Evolutionary conservation across 2,329 filamentous ascomycete genomes (phyloP), one percentile per base, ranked within the genome.

Genomic region (Colletotrichum graminicola): DNA sequence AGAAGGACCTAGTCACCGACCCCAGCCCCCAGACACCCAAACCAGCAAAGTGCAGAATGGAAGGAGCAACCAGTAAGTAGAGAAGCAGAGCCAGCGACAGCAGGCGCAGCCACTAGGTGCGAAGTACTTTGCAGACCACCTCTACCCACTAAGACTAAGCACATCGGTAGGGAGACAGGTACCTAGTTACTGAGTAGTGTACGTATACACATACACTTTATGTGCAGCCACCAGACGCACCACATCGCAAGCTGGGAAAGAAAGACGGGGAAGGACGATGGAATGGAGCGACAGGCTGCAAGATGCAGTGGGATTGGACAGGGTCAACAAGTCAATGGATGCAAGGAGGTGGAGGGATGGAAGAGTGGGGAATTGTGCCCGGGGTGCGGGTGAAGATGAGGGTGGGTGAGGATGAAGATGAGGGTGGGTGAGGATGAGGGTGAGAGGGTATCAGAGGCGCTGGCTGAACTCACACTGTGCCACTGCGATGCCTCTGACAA

Each of bases 291-390:
- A 23, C 45, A 45, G 36, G 16, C 55, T 67, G 63, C 49, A 59
- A 45, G 51, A 66, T 60, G 54, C 54, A 39, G 34, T 56, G 47
- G 67, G 32, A 67, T 59, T 69, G 67, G 62, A 54, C 62, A 62
- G 56, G 56, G 51, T n/a, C 26, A 54, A 49, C 26, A 54, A 47
- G 45, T 52, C 49, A 23, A 52, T 29, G 43, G 29, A 57, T 72
- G 69, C 59, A 68, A 69, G 69, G 59, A 72, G 69, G 65, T 71
- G 68, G 65, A 64, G 63, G 29, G 47, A 62, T 39, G 23, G 18
- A 55, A 29, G 23, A 43, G 66, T 59, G 65, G 68, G n/a, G 36
- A 45, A 29, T 14, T 29, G 10, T 7, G 21, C 60, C 61, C 26
- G 18, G 51, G 59, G 21, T 52, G 51, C 23, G 41, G 39, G 43